Evolutionary conservation across 2,329 filamentous ascomycete genomes (phyloP), one percentile per base, ranked within the genome.

Genomic region (Aspergillus costaricaensis): DNA sequence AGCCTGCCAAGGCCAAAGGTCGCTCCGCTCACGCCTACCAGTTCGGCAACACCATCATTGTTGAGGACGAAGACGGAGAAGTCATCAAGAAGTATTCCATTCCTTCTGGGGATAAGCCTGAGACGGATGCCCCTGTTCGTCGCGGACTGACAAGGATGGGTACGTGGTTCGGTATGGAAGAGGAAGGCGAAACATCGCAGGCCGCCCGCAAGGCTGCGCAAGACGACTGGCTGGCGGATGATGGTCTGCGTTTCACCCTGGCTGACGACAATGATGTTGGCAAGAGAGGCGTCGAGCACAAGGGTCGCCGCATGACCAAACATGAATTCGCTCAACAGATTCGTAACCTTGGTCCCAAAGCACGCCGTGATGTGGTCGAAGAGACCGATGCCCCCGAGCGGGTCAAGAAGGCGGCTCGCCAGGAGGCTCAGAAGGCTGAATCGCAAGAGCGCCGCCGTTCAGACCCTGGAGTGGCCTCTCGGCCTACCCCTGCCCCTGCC

Each of bases 11-110:
- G 60, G 52, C 65, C 53, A 77, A 79, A 30, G 70, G 76, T 59
- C 86, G 85, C 27, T 86, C 86, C 47, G 86, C 86, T 39, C 83
- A 86, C 60, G 86, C 86, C 1, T 89, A 88, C 68, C 86, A 88
- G 63, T 88, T 88, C 66, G 86, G 86, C 55, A 88, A 88, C 67
- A 89, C 86, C n/a, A 87, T 89, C 65, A 89, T 89, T 70, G 85
- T 89, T 15, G 86, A 89, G 70, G 86, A 89, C 65, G 86, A 88
- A 68, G 85, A 88, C 66, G 86, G 86, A 25, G 86, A 89, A 72
- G 86, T 89, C 25, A 81, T 89, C 74, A 88, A 88, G 78, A 88
- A 87, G 69, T 88, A 88, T 71, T 85, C 86, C 52, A 87, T 89
- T 57, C 85, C 85, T 7, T 75, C 76, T 55, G 63, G 71, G 60